Percentiles rank a stretch among this genome's conserved stretches.
Evolutionary conservation across 1,284 basidiomycete species (phyloP).

Genomic region (Tremellales sp.): DNA sequence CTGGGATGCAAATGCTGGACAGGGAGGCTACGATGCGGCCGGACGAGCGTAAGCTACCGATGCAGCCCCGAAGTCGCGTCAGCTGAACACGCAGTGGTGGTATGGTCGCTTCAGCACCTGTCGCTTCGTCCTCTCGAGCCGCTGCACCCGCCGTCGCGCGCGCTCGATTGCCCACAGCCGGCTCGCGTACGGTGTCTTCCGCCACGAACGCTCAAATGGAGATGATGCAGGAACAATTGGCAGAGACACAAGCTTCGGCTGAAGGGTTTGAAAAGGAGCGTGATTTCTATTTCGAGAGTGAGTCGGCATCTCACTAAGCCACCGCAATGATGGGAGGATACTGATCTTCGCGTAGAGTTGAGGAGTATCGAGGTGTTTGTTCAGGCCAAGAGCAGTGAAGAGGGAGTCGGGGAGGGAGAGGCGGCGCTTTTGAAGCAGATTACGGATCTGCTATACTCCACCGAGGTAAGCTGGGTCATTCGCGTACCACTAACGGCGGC

Average conservation of each 20-base stretch:
- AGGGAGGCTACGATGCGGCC: constrained; percentile 82
- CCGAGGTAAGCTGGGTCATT: constrained; percentile 80
- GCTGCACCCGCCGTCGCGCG: constrained; percentile 2
- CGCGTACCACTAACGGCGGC: not conserved
- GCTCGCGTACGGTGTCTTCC: constrained; percentile 24
- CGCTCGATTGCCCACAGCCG: constrained; percentile 10
- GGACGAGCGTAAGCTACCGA: constrained; percentile 49
- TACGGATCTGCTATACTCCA: constrained; percentile 90
- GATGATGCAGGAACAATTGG: constrained; percentile 68
- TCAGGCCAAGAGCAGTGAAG: constrained; percentile 63
- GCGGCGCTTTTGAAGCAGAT: constrained; percentile 72
- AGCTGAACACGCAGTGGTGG: constrained; percentile 7
- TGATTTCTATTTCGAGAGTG: constrained; percentile 98
- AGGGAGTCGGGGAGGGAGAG: constrained; percentile 61
- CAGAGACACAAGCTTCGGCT: constrained; percentile 75
- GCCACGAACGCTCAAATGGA: constrained; percentile 50
- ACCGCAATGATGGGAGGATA: not conserved
- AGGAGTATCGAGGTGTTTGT: constrained; percentile 93
- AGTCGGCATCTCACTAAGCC: constrained; percentile 42
- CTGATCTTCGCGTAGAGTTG: constrained; percentile 57
- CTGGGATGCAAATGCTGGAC: constrained; percentile 90
- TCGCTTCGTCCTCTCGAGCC: constrained; percentile 8
- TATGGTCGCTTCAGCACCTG: constrained; percentile 6
- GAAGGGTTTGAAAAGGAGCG: constrained; percentile 91
- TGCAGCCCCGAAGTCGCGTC: not conserved